A percentile compares a stretch with the other conserved stretches of the same genome.
Evolutionary conservation across 2,329 filamentous ascomycete species (phyloP).

Genomic region (Canariomyces notabilis): DNA sequence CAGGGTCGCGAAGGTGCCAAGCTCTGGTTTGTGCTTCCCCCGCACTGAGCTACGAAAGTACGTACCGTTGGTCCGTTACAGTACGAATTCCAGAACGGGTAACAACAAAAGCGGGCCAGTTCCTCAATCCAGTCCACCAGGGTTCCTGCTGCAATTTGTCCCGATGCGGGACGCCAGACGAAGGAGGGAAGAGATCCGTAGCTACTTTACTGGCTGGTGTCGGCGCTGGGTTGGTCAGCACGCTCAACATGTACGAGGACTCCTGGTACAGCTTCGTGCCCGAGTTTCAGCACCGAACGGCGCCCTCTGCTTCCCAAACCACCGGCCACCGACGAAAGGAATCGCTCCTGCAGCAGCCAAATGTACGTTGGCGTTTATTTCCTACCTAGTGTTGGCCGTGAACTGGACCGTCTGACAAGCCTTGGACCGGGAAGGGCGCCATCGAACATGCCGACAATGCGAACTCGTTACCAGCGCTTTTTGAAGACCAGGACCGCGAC

Average conservation of each 20-base stretch:
- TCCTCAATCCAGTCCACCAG: too few species aligned
- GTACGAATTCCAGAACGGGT: too few species aligned
- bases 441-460: constrained; percentile 46
- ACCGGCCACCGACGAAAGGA: constrained; percentile 60
- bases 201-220: not conserved
- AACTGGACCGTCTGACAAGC: constrained; percentile 5
- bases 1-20: too few species aligned
- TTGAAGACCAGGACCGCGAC: constrained; percentile 51
- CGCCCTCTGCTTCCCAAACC: constrained; percentile 41
- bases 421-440: constrained; percentile 41
- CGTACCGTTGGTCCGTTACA: too few species aligned
- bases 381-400: not conserved
- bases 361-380: constrained; percentile 49
- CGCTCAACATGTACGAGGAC: constrained; percentile 68
- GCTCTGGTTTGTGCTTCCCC: too few species aligned
- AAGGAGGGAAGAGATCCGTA: not conserved
- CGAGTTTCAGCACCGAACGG: constrained; percentile 43
- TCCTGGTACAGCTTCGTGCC: constrained; percentile 77
- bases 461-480: constrained; percentile 53
- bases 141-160: not conserved
- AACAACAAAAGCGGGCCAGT: too few species aligned
- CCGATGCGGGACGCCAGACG: not conserved
- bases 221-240: not conserved
- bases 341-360: constrained; percentile 63
- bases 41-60: too few species aligned